phyloP scores from a whole-genome alignment of 495 filamentous ascomycete species.

The Neurospora tetrasperma region DNA sequence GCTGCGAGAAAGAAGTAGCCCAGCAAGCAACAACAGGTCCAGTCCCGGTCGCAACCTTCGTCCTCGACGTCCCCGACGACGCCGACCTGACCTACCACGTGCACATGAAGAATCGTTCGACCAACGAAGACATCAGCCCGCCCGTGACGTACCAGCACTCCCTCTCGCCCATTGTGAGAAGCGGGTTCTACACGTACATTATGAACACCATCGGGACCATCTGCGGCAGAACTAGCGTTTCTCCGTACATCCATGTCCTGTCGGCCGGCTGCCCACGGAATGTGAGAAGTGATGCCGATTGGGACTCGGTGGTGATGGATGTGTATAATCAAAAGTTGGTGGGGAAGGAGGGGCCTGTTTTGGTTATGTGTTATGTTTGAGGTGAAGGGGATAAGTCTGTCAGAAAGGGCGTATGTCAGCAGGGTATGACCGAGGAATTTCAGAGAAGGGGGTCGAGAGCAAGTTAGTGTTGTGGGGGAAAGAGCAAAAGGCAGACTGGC shows the following conservation, averaged over 20 bases:
- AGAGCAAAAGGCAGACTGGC: neutral
- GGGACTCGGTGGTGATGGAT: neutral
- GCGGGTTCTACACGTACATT: neutral
- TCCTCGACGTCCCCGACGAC: neutral
- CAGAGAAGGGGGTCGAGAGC: neutral
- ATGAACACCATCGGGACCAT: neutral
- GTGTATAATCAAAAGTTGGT: neutral
- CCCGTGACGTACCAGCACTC: neutral
- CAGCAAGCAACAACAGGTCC: neutral
- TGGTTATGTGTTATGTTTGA: neutral
- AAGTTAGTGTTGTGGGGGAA: neutral
- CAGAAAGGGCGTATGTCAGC: neutral
- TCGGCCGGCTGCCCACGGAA: neutral
- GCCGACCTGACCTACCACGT: conserved; percentile 3
- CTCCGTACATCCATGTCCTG: neutral
- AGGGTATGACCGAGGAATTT: neutral
- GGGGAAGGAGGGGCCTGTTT: neutral
- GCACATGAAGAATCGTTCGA: neutral
- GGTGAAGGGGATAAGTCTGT: neutral
- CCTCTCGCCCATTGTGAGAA: neutral
- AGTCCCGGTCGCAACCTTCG: neutral
- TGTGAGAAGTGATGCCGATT: neutral
- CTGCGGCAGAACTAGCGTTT: neutral
- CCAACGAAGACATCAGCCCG: neutral
- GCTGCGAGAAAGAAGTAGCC: neutral